Evolutionary conservation across 257 asterid genomes (phyloP), one percentile per base, ranked within the genome.

Genomic region (Jaltomata sinuosa): DNA sequence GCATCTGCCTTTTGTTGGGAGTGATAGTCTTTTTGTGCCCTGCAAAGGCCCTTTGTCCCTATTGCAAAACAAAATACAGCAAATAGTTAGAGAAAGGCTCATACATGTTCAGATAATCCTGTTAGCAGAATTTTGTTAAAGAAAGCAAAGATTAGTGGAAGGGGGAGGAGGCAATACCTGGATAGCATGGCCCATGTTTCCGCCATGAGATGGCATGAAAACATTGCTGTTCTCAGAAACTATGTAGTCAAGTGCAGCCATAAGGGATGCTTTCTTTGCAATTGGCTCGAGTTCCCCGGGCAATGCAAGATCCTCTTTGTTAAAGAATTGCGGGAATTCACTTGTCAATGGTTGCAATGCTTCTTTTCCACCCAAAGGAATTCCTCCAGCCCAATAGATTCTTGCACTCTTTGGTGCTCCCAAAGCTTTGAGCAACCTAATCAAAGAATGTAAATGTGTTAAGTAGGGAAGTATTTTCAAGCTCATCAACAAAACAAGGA

Each of bases 131-230:
- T 49, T 77, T 9, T 31, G 22, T 50, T 3, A 21, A 50, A 50
- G 38, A 27, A 31, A 52, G 42, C 36, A 45, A 81, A 4, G 22
- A 16, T 2, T 15, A 16, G 27, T 25, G 62, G 25, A 47, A 81
- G 74, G 57, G 34, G 52, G 74, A 40, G 34, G 52, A 15, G n/a
- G 2, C 78, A 55, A n/a, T 91, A 93, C 98, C 98, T 96, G 99
- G 59, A 96, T 90, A 45, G 97, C 97, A 6, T 92, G 99, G 42
- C 98, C 98, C 99, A 96, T 94, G 80, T 96, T 94, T 85, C 99
- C 98, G 27, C 99, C 99, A 85, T 96, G 99, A 54, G 99, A 96
- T 19, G 97, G 97, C 99, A 96, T 96, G 96, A 94, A 94, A 3
- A 93, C 98, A 74, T 96, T 93, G 84, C 99, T 94, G 22, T 88